phyloP scores from a whole-genome alignment of 768 basidiomycete species.

The Xerocomus potaroensis region DNA sequence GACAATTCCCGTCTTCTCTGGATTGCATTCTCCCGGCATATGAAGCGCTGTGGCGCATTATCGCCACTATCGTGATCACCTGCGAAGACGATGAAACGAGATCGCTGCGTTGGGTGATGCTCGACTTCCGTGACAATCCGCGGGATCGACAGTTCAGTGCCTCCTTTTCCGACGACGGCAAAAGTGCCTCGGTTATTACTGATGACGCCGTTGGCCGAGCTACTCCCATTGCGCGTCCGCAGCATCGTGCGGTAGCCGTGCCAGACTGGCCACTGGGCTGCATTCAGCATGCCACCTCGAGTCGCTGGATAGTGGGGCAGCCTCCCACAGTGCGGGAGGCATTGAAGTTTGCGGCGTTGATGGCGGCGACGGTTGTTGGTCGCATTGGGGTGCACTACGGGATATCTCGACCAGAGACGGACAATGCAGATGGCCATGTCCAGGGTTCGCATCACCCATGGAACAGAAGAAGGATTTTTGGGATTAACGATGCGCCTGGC shows the following conservation, averaged over 20 bases:
- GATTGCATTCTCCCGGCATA: constrained; percentile 55
- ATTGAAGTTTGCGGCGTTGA: constrained; percentile 45
- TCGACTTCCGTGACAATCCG: constrained; percentile 34
- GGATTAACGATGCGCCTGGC: background rate
- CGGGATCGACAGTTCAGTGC: constrained; percentile 21
- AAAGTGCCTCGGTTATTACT: constrained; percentile 21
- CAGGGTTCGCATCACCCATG: too few relatives aligned
- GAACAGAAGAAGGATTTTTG: constrained; percentile 23
- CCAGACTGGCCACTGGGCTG: constrained; percentile 12
- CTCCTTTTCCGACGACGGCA: background rate
- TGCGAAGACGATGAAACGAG: constrained; percentile 25
- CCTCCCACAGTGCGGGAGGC: constrained; percentile 45
- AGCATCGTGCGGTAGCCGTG: background rate
- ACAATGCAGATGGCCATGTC: too few relatives aligned
- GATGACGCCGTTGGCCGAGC: constrained; percentile 14
- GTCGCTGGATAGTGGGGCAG: constrained; percentile 21
- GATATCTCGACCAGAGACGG: constrained; percentile 17
- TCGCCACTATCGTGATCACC: constrained; percentile 41
- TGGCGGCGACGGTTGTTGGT: constrained; percentile 42
- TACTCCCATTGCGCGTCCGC: constrained; percentile 16
- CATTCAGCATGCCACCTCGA: constrained; percentile 8
- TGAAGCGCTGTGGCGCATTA: constrained; percentile 61
- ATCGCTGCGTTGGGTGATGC: constrained; percentile 29
- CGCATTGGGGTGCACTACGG: constrained; percentile 27
- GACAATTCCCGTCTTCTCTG: constrained; percentile 30